phyloP scores from a whole-genome alignment of 164 flowering plant species.

The Stephania cephalantha region DNA sequence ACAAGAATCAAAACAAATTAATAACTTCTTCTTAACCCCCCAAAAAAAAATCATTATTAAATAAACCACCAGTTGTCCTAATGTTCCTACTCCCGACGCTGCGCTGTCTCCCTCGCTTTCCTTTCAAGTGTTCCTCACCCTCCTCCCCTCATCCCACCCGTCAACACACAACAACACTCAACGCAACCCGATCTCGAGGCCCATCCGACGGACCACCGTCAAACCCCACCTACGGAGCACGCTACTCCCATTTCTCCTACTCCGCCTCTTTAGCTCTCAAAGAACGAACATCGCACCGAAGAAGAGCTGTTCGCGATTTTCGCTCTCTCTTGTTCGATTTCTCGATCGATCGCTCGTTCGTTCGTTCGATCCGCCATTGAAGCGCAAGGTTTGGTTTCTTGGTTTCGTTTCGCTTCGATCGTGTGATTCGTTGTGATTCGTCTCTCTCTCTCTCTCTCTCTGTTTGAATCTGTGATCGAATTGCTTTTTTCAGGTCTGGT shows the following conservation, averaged over 20 bases:
- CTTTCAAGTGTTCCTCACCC: background rate
- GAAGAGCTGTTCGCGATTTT: constrained; percentile 7
- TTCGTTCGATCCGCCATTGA: background rate
- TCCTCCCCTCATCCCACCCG: background rate
- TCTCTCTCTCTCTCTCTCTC: background rate
- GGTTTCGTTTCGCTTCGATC: background rate
- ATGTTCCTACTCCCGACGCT: background rate
- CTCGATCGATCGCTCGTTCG: background rate
- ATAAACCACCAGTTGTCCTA: background rate
- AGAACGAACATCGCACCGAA: background rate
- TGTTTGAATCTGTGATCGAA: background rate
- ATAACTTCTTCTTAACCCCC: too few relatives aligned
- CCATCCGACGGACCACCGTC: background rate
- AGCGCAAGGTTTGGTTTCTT: background rate
- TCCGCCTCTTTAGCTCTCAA: background rate
- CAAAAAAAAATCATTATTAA: too few relatives aligned
- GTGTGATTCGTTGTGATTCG: background rate
- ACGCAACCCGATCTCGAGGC: background rate
- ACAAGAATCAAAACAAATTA: too few relatives aligned
- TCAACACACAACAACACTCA: background rate
- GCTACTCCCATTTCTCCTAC: background rate
- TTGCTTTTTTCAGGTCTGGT: too few relatives aligned
- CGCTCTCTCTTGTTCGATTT: background rate
- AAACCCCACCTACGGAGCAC: background rate
- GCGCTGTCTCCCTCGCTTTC: constrained; percentile 4